Evolutionary conservation across 2,329 filamentous ascomycete species (phyloP), one percentile per base, ranked within the genome.

Genomic region (Fusarium caatingaense): DNA sequence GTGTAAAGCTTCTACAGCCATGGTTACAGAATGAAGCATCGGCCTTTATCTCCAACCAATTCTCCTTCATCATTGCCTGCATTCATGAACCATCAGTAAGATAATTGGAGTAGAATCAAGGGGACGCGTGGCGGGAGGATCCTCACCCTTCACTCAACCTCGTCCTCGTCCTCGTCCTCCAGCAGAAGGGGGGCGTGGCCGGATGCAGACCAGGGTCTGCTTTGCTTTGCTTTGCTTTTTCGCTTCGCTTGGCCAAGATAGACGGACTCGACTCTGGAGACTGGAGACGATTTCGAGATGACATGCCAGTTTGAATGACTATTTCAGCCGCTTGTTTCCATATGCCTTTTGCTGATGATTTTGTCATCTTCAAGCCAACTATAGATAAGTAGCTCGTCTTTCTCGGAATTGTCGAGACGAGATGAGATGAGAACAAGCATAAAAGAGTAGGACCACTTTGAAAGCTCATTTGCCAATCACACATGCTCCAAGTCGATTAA

Each of bases 51-150:
- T 56, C 50, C 64, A 60, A 58, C 34, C 50, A 59, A 48, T 59
- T 58, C 64, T 60, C 42, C 50, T 28, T 63, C 37, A 64, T 41
- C 25, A 58, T 49, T 64, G 21, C 34, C 60, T 45, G 44, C 54
- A 42, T n/a, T 48, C 23, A 48, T 48, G 30, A 53, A 60, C 60
- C 41, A 54, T 62, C 66, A 45, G 40, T 27, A 40, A 34, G 54
- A 56, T 55, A 65, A 61, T 50, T 67, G 40, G 47, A 53, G 64
- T 64, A 72, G 54, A 57, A 60, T 49, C 56, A 48, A 53, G 49
- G 50, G 70, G 67, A 74, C 72, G 72, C 72, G 72, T 74, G 72
- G 72, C 72, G 72, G 64, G 60, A 71, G 63, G 65, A 66, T 55
- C 58, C 68, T 71, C 58, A 28, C 30, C 44, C 45, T 60, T 54